Evolutionary conservation across 2,329 filamentous ascomycete species (phyloP).

Genomic region (Sclerotinia spermophila): DNA sequence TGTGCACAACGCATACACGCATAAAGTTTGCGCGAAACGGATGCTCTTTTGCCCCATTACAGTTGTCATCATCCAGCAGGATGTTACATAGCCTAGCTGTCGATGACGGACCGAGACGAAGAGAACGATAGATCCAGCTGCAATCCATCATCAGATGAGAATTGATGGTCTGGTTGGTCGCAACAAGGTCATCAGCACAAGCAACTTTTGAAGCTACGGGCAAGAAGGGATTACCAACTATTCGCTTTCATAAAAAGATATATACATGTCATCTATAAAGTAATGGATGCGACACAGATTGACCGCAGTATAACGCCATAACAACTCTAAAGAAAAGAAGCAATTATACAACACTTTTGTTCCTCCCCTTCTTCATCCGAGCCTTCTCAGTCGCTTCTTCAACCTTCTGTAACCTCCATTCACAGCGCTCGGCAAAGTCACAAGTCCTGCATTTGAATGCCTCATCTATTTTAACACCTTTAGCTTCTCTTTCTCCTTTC

Average conservation of each 20-base stretch:
- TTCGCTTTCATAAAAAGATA: not conserved
- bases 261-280: not conserved
- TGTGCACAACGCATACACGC: no score
- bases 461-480: slow-evolving; percentile 77
- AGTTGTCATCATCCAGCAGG: no score
- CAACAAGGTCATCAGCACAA: not conserved
- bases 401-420: slow-evolving; percentile 71
- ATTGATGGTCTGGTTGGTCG: not conserved
- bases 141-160: not conserved
- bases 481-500: slow-evolving; percentile 68
- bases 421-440: slow-evolving; percentile 75
- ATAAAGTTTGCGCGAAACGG: no score
- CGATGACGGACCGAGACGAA: not conserved
- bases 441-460: slow-evolving; percentile 85
- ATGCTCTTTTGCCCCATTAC: no score
- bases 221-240: not conserved
- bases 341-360: not conserved
- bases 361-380: slow-evolving; percentile 24
- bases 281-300: not conserved
- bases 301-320: not conserved
- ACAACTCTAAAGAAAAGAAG: not conserved
- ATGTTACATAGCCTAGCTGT: not conserved
- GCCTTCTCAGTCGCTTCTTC: slow-evolving; percentile 46
- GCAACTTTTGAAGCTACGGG: not conserved
- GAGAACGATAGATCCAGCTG: not conserved